Evolutionary conservation across 2,329 filamentous ascomycete genomes (phyloP).

Genomic region (Cryoendolithus antarcticus): DNA sequence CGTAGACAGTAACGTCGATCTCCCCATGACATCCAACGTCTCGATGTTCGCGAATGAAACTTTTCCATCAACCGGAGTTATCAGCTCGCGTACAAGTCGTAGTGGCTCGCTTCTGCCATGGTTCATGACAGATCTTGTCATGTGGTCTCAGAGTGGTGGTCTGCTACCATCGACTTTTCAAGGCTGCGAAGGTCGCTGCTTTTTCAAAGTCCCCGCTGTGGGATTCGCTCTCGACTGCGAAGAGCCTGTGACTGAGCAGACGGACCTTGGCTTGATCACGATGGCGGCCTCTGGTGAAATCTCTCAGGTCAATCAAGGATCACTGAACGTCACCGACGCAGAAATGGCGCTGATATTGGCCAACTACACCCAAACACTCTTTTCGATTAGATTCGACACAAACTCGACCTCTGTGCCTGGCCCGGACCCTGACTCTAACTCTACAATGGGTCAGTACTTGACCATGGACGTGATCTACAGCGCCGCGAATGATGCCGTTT

Average conservation of each 20-base stretch:
- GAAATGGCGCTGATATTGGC: too few species aligned
- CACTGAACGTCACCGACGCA: too few species aligned
- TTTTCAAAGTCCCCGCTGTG: constrained; percentile 8
- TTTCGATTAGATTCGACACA: too few species aligned
- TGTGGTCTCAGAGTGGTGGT: constrained; percentile 9
- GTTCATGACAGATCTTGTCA: constrained; percentile 6
- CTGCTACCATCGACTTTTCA: constrained; percentile 4
- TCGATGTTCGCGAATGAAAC: too few species aligned
- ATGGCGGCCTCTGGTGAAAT: neutral
- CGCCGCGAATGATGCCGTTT: neutral
- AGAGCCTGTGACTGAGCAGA: constrained; percentile 1
- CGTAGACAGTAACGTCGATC: too few species aligned
- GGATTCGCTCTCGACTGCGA: constrained; percentile 14
- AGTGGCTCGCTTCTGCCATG: neutral
- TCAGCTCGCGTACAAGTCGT: too few species aligned
- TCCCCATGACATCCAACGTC: too few species aligned
- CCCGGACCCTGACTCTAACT: too few species aligned
- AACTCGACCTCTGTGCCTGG: too few species aligned
- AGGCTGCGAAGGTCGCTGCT: constrained; percentile 10
- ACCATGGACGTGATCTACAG: constrained; percentile 9
- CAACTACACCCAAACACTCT: too few species aligned
- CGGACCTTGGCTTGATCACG: constrained; percentile 8
- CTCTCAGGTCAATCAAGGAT: too few species aligned
- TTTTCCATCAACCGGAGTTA: too few species aligned
- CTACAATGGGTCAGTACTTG: constrained; percentile 3